Percentiles rank a stretch among this genome's conserved stretches.
These are phyloP conservation scores for Myxozyma monticola DNA, from an alignment of 805 yeast genomes.

Conservation along the genomic window DNA sequence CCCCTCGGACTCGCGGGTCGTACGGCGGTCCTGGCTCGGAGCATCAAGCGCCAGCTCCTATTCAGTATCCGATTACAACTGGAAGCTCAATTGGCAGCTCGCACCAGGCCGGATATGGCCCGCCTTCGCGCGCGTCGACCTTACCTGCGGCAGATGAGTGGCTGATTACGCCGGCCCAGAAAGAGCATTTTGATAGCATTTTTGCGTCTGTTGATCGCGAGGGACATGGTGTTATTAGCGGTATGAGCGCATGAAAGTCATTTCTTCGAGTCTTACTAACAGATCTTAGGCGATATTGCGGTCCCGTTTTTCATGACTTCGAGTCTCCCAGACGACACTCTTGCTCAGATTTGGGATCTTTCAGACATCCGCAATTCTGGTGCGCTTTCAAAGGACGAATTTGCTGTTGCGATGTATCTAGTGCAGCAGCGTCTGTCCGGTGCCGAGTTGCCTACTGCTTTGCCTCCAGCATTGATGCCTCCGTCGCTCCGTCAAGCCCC, in stretches of 20 bases:
- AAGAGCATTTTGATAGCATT: constrained; percentile 73
- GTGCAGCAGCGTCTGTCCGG: constrained; percentile 85
- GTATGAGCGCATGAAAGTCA: too few species aligned
- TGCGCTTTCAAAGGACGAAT: constrained; percentile 74
- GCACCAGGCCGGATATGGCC: constrained; percentile 2
- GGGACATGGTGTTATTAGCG: constrained; percentile 24
- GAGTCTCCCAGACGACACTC: constrained; percentile 74
- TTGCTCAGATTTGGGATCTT: constrained; percentile 93
- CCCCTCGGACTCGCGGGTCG: constrained; percentile 25
- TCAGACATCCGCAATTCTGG: constrained; percentile 89
- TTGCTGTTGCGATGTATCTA: constrained; percentile 89
- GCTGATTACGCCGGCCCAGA: constrained; percentile 67
- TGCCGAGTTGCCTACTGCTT: constrained; percentile 68
- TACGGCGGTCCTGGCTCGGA: constrained; percentile 8
- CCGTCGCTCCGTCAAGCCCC: constrained; percentile 23
- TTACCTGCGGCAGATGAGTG: constrained; percentile 52
- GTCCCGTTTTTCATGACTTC: constrained; percentile 90
- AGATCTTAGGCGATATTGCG: constrained; percentile 62
- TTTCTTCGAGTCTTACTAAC: neutral
- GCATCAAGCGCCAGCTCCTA: constrained; percentile 20
- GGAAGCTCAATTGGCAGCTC: constrained; percentile 6
- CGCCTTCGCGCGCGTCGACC: constrained; percentile 5
- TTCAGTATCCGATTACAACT: constrained; percentile 11
- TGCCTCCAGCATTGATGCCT: constrained; percentile 63
- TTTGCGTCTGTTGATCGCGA: constrained; percentile 68